phyloP scores from a whole-genome alignment of 2,329 filamentous ascomycete genomes.

The Aspergillus pseudoterreus region DNA sequence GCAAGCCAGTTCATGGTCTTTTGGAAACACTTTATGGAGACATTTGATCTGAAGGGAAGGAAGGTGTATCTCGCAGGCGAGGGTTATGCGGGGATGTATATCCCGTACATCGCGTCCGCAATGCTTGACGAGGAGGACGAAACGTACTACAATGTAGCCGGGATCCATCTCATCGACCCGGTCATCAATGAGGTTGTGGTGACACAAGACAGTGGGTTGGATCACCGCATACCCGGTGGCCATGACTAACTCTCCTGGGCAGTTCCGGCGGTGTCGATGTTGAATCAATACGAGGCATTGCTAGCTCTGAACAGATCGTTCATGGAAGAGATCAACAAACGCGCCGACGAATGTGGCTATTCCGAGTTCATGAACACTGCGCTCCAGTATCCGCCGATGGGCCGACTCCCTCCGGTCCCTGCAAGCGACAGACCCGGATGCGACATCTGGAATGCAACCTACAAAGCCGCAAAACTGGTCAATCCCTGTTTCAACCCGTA shows the following conservation, averaged over 20 bases:
- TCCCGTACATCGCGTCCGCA: slow-evolving; percentile 68
- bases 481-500: slow-evolving; percentile 81
- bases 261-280: slow-evolving; percentile 38
- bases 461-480: slow-evolving; percentile 49
- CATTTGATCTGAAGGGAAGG: slow-evolving; percentile 62
- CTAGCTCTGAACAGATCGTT: slow-evolving; percentile 42
- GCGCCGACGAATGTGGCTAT: slow-evolving; percentile 45
- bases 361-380: slow-evolving; percentile 40
- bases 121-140: slow-evolving; percentile 68
- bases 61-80: slow-evolving; percentile 74
- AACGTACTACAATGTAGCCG: slow-evolving; percentile 64
- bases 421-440: slow-evolving; percentile 48
- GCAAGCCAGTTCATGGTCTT: slow-evolving; percentile 72
- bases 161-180: slow-evolving; percentile 71
- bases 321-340: slow-evolving; percentile 34
- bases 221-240: neutral
- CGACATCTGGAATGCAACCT: slow-evolving; percentile 54
- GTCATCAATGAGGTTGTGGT: slow-evolving; percentile 50
- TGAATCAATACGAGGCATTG: slow-evolving; percentile 39
- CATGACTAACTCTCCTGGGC: neutral
- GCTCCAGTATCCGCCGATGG: slow-evolving; percentile 64
- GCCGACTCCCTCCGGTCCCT: slow-evolving; percentile 54
- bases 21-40: slow-evolving; percentile 70
- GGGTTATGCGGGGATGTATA: slow-evolving; percentile 65
- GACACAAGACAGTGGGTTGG: neutral